A percentile compares a stretch with the other conserved stretches of the same genome.
phyloP scores from a whole-genome alignment of 2,329 filamentous ascomycete genomes.

The Apiospora phragmitis region DNA sequence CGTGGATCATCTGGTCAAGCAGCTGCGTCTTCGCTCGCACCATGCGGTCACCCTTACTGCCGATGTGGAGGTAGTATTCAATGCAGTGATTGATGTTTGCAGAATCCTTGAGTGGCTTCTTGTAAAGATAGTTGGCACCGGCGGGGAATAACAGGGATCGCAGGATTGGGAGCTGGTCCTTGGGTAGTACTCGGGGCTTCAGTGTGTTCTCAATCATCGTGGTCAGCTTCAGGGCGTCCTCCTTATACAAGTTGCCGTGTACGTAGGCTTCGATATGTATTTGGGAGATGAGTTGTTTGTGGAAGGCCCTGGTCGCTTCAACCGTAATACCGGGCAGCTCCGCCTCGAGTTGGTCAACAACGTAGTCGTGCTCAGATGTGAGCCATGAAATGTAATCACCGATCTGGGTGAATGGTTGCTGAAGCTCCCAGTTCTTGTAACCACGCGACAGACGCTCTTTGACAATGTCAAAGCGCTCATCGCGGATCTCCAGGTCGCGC shows the following conservation, averaged over 20 bases:
- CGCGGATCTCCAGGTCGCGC: slow-evolving; percentile 77
- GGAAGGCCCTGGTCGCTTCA: slow-evolving; percentile 74
- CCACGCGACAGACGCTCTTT: slow-evolving; percentile 78
- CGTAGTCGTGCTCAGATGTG: slow-evolving; percentile 72
- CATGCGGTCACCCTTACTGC: slow-evolving; percentile 66
- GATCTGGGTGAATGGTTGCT: slow-evolving; percentile 87
- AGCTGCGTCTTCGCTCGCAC: too few species aligned
- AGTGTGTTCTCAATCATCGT: slow-evolving; percentile 79
- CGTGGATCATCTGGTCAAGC: slow-evolving; percentile 86
- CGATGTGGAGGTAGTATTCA: slow-evolving; percentile 74
- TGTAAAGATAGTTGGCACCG: slow-evolving; percentile 82
- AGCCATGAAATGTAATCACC: slow-evolving; percentile 81
- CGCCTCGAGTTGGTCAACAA: slow-evolving; percentile 76
- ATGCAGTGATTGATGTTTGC: slow-evolving; percentile 88
- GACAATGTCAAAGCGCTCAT: slow-evolving; percentile 88
- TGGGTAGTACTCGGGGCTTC: slow-evolving; percentile 72
- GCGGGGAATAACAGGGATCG: slow-evolving; percentile 76
- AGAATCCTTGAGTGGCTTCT: slow-evolving; percentile 77
- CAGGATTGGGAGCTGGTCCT: slow-evolving; percentile 76
- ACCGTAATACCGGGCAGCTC: slow-evolving; percentile 75
- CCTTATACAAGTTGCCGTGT: slow-evolving; percentile 92
- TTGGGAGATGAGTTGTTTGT: slow-evolving; percentile 77
- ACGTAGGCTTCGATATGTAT: slow-evolving; percentile 85
- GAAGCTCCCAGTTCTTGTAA: slow-evolving; percentile 84
- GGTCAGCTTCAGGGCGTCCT: slow-evolving; percentile 83